Conservation (phyloP, 75 land plant species). For the Cunninghamia lanceolata region DNA sequence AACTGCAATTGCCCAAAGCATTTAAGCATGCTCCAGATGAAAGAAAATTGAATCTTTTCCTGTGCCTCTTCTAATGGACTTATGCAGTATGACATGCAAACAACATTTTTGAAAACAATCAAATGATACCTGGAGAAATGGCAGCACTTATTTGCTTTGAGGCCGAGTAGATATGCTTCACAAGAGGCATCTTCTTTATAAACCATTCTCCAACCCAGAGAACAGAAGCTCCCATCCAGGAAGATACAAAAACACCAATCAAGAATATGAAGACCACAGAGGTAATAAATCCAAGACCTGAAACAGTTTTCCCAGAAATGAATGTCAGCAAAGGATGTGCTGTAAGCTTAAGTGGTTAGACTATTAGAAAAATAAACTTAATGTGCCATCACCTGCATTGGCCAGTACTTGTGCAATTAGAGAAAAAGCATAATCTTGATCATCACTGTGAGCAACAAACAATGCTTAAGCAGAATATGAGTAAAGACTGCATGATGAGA, state of each 20-base stretch:
- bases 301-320: slow-evolving; percentile 4
- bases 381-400: not conserved
- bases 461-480: not conserved
- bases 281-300: slow-evolving; percentile 93
- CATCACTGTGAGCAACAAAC: not conserved
- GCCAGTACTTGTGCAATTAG: not conserved
- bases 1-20: not conserved
- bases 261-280: slow-evolving; percentile 82
- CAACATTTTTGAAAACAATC: not conserved
- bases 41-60: not conserved
- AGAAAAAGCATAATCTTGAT: not conserved
- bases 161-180: slow-evolving; percentile 87
- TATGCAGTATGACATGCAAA: not conserved
- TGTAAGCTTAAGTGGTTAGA: not conserved
- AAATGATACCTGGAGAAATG: slow-evolving; percentile 73
- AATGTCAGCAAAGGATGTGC: not conserved
- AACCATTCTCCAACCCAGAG: slow-evolving; percentile 87
- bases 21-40: not conserved
- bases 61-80: not conserved
- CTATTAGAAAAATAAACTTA: not conserved
- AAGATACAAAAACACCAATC: slow-evolving; percentile 88
- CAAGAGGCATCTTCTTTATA: slow-evolving; percentile 89
- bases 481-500: not conserved
- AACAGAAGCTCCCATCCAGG: slow-evolving; percentile 87
- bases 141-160: slow-evolving; percentile 94